phyloP scores from a whole-genome alignment of 75 land plant species.

The Gnetum montanum region DNA sequence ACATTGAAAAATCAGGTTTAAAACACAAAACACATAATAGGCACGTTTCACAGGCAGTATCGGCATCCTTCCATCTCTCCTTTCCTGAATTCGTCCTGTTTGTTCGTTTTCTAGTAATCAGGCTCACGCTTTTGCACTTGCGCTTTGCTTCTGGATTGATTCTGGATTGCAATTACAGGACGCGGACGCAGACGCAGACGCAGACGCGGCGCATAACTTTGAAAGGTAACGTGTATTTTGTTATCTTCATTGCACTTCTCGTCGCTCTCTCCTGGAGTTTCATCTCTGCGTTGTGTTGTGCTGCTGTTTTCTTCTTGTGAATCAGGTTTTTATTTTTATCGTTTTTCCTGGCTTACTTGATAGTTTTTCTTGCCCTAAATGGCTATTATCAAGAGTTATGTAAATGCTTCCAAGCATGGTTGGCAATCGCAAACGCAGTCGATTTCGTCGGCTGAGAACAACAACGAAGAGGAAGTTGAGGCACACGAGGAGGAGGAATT shows the following conservation, averaged over 20 bases:
- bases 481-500: too few relatives aligned
- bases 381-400: slow-evolving; percentile 2
- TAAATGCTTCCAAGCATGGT: slow-evolving; percentile 1
- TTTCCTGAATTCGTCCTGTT: too few relatives aligned
- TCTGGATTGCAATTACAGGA: too few relatives aligned
- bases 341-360: slow-evolving; percentile 3
- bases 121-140: too few relatives aligned
- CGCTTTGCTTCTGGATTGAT: too few relatives aligned
- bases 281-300: not conserved
- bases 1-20: too few relatives aligned
- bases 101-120: too few relatives aligned
- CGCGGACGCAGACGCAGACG: too few relatives aligned
- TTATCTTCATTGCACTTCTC: not conserved
- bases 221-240: not conserved
- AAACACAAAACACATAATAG: too few relatives aligned
- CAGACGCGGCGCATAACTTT: too few relatives aligned
- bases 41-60: too few relatives aligned
- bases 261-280: not conserved
- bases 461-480: not conserved
- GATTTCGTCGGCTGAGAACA: slow-evolving; percentile 5
- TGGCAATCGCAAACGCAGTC: slow-evolving; percentile 2
- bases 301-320: not conserved
- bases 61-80: too few relatives aligned
- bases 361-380: not conserved
- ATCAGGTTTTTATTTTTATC: not conserved